phyloP scores from a whole-genome alignment of 306 rosid genomes.

The Cicer bijugum region DNA sequence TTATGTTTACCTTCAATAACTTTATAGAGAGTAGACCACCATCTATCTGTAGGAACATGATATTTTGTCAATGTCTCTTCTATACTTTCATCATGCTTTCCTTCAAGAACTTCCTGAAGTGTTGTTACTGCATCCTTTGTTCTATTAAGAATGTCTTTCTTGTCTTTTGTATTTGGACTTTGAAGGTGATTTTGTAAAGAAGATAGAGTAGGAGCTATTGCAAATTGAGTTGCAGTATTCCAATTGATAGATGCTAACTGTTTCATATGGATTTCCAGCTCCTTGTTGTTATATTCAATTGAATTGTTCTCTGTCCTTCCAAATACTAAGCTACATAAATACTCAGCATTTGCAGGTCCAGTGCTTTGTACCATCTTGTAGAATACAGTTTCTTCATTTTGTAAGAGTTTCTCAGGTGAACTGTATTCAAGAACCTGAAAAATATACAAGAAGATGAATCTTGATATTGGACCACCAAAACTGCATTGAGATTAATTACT shows the following conservation, averaged over 20 bases:
- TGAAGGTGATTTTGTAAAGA: conserved; percentile 64
- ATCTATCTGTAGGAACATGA: conserved; percentile 54
- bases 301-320: conserved; percentile 43
- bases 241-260: conserved; percentile 54
- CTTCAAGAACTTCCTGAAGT: conserved; percentile 71
- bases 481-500: background rate
- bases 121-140: conserved; percentile 73
- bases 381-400: conserved; percentile 67
- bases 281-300: conserved; percentile 36
- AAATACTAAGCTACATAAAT: conserved; percentile 61
- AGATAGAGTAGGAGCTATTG: conserved; percentile 58
- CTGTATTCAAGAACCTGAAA: conserved; percentile 72
- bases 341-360: conserved; percentile 80
- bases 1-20: conserved; percentile 61
- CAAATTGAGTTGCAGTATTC: conserved; percentile 63
- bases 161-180: conserved; percentile 43
- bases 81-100: conserved; percentile 63
- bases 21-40: conserved; percentile 77
- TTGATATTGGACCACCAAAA: conserved; percentile 19
- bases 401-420: conserved; percentile 64
- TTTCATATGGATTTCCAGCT: conserved; percentile 42
- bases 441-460: conserved; percentile 6
- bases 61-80: conserved; percentile 50
- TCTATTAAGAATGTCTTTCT: conserved; percentile 50
- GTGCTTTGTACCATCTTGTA: conserved; percentile 85